Conservation (phyloP, 768 basidiomycete species). For the Hebeloma cylindrosporum region DNA sequence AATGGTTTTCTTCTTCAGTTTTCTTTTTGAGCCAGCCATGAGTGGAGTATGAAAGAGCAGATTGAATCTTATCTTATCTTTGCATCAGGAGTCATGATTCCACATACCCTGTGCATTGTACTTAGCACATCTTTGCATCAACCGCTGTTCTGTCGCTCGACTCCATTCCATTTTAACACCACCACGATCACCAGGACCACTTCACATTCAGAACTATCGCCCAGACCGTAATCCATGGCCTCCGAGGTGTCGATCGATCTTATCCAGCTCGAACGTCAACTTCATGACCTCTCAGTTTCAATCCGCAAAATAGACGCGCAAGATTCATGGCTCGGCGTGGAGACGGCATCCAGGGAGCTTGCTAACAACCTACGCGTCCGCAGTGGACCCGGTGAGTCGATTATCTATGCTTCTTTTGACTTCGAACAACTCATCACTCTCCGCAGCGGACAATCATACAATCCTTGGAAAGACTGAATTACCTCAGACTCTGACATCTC, state of each 20-base stretch:
- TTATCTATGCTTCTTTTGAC: not conserved
- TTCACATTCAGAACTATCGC: not conserved
- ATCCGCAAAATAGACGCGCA: constrained; percentile 31
- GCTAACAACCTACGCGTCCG: constrained; percentile 63
- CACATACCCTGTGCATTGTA: not conserved
- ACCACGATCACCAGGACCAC: not conserved
- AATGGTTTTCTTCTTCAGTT: constrained; percentile 50
- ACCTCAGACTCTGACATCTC: constrained; percentile 61
- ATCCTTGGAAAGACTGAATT: constrained; percentile 63
- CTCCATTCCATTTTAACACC: not conserved
- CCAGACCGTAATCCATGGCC: constrained; percentile 18
- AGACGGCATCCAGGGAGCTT: constrained; percentile 51
- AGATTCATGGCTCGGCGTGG: constrained; percentile 50
- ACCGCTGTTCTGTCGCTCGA: not conserved
- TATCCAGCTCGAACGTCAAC: constrained; percentile 32
- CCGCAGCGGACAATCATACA: constrained; percentile 68
- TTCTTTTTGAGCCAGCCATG: constrained; percentile 58
- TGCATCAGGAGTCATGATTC: constrained; percentile 3
- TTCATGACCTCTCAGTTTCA: constrained; percentile 34
- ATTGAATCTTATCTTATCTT: constrained; percentile 17
- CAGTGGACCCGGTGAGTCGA: constrained; percentile 47
- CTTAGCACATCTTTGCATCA: constrained; percentile 2
- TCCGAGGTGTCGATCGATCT: constrained; percentile 30
- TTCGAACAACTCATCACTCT: constrained; percentile 11
- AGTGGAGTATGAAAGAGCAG: constrained; percentile 7